phyloP scores from a whole-genome alignment of 805 yeast genomes.

The Nadsonia fulvescens region DNA sequence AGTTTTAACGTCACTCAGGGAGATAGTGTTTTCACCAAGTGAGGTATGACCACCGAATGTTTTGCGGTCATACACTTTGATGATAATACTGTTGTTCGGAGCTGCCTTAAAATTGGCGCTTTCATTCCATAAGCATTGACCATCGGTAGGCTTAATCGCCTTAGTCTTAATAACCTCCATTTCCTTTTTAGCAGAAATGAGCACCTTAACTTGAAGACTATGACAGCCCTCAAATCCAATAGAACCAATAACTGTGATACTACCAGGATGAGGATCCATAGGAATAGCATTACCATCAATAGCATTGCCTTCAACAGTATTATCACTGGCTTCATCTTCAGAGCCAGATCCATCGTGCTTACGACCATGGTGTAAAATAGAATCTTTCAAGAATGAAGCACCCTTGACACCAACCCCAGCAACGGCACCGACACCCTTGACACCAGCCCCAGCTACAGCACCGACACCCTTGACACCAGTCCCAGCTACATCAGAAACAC shows the following conservation, averaged over 20 bases:
- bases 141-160: conserved; percentile 31
- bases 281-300: conserved; percentile 1
- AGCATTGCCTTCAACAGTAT: conserved; percentile 2
- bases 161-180: conserved; percentile 53
- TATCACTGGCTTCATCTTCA: conserved; percentile 2
- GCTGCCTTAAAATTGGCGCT: conserved; percentile 2
- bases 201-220: conserved; percentile 30
- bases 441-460: conserved; percentile 32
- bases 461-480: conserved; percentile 25
- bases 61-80: too few relatives aligned
- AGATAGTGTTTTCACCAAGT: too few relatives aligned
- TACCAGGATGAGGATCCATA: conserved; percentile 9
- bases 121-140: conserved; percentile 11
- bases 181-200: conserved; percentile 20
- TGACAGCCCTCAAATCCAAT: conserved; percentile 12
- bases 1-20: too few relatives aligned
- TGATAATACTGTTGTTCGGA: too few relatives aligned
- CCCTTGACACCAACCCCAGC: conserved; percentile 24
- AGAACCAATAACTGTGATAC: conserved; percentile 10
- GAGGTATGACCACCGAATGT: too few relatives aligned
- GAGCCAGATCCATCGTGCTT: conserved; percentile 1
- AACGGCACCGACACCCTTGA: conserved; percentile 30
- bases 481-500: conserved; percentile 12
- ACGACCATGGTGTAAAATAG: conserved; percentile 13
- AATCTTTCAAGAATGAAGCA: conserved; percentile 6